Conservation (phyloP, 1,139 yeast genomes). For the Meyerozyma athensensis region DNA sequence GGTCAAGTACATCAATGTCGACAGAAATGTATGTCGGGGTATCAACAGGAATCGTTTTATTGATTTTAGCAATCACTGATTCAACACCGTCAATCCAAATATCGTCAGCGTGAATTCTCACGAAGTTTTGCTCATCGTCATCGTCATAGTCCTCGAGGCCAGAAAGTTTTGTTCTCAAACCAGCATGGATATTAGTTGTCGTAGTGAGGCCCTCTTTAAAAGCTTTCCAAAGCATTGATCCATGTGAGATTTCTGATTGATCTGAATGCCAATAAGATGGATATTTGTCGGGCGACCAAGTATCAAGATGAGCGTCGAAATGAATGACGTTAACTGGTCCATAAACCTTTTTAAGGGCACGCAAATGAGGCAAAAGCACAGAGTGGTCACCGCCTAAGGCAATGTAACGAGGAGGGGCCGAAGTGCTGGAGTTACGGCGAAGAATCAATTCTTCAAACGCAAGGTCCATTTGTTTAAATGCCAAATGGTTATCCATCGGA, state of each 20-base stretch:
- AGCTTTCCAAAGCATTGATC: conserved; percentile 81
- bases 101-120: conserved; percentile 64
- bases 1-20: conserved; percentile 79
- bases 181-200: conserved; percentile 61
- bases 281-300: conserved; percentile 66
- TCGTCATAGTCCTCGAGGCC: conserved; percentile 61
- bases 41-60: conserved; percentile 46
- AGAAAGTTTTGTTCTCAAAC: conserved; percentile 63
- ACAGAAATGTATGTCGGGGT: conserved; percentile 68
- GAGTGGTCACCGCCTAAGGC: conserved; percentile 81
- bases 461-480: conserved; percentile 64
- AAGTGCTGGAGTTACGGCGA: conserved; percentile 19
- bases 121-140: conserved; percentile 61
- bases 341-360: conserved; percentile 54
- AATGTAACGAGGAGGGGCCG: conserved; percentile 53
- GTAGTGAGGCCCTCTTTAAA: conserved; percentile 59
- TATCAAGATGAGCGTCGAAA: conserved; percentile 76
- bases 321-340: conserved; percentile 69
- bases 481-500: conserved; percentile 70
- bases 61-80: conserved; percentile 46
- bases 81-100: conserved; percentile 60
- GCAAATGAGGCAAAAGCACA: conserved; percentile 61
- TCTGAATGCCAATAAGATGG: conserved; percentile 70
- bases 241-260: conserved; percentile 65
- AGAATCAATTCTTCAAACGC: conserved; percentile 58